Evolutionary conservation across 1,284 basidiomycete genomes (phyloP), one percentile per base, ranked within the genome.

Genomic region (Caloboletus firmus): DNA sequence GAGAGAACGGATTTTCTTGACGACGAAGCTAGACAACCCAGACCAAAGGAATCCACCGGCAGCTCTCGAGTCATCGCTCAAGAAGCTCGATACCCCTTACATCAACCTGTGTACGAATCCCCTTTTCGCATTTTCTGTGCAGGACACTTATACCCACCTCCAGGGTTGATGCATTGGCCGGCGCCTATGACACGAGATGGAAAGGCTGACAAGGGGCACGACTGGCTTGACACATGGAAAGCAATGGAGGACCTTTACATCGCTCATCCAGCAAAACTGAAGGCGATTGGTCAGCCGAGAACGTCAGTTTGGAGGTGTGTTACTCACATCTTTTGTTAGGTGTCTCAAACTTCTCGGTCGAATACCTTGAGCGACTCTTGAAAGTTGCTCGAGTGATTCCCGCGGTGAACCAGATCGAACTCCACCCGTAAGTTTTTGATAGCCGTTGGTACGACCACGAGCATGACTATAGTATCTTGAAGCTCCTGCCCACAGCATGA

Each of bases 131-230:
- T 36, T 39, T 40, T 28, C 13, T 13, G 49, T 40, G 7, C 30
- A 28, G 4, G 31, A 31, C 9, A 50, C 42, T 54, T 20, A 47
- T 52, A 15, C 9, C 42, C n/a, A 18, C 10, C 32, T 34, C 28
- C 37, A 83, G 83, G 82, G 83, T 78, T 95, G 54, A 85, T 93
- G 84, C 90, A 93, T 75, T 92, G 84, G 86, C 83, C 82, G 39
- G 82, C 82, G 34, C 82, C 83, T 45, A 82, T 86, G 83, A 78
- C 71, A 31, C 59, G 65, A 56, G 78, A 76, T 53, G 69, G 74
- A 41, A 75, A 76, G 56, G 72, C 83, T 24, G 80, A 82, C 62
- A 81, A 76, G 68, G 69, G 74, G 63, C 62, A 77, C 56, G 79
- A 84, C 68, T 87, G 84, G 84, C 72, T 84, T 47, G 78, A 92